Base-by-base conservation (phyloP, 257 asterid species). In the Solanum chmielewskii region DNA sequence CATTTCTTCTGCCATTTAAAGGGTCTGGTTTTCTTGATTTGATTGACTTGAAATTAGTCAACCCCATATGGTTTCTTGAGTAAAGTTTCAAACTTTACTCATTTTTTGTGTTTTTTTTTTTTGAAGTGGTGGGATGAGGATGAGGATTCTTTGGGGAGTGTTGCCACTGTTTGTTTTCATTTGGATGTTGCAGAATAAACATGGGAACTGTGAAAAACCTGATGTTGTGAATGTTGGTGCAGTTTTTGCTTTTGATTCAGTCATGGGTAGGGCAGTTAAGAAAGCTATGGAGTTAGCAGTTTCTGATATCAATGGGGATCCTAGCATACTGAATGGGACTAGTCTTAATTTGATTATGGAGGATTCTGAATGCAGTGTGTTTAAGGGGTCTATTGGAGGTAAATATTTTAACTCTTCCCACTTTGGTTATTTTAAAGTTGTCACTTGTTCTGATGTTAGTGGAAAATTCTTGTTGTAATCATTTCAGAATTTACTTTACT, bases 201-300 rank as follows among this genome's bases (percentile, higher is more conserved):
- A 25, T 66, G 92, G 88, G 85, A 44, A 83, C 23, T 85, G 89
- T 83, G 83, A 86, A 59, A 88, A 87, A 87, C 92, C 93, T 70
- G 84, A 42, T 86, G 84, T 88, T 83, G 92, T 93, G 29, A 88
- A 90, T 31, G 89, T 92, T 41, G 96, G 92, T 25, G 88, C 95
- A 44, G 84, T 93, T 39, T 91, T 92, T 18, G 39, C 93, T 33
- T 89, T 86, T 41, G 81, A 88, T 74, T 90, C 93, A 12, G 89
- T 90, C 41, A 91, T 86, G 6, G 96, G 94, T 64, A 89, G 83
- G 86, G 96, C 88, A 60, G 92, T 94, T 7, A 90, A 87, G 87
- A 52, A 84, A 11, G 96, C 96, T 7, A 91, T 93, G 92, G 86
- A 89, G 25, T 90, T 93, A 66, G 95, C 94, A 7, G 93, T 90